Base-by-base conservation (phyloP, 768 basidiomycete genomes). In the Cyathus striatus region DNA sequence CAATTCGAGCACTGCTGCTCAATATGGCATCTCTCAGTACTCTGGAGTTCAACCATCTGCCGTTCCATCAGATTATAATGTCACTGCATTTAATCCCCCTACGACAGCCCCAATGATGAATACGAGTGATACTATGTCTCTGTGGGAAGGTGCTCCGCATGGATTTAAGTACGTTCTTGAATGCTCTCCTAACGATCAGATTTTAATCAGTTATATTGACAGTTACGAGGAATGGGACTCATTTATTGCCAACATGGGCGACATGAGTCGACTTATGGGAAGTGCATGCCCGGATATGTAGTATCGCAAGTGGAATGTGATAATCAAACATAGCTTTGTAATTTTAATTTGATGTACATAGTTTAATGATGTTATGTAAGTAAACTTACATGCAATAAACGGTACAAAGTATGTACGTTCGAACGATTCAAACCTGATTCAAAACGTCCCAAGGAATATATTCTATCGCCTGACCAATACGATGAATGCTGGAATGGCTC, bases 101-200 rank as follows among this genome's bases (percentile, higher is more conserved):
- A n/a, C n/a, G n/a, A n/a, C n/a, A n/a, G n/a, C n/a, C 36, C 63
- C 67, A 30, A 68, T 73, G 45, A n/a, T n/a, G n/a, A n/a, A n/a
- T n/a, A n/a, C n/a, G n/a, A n/a, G n/a, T n/a, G n/a, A n/a, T n/a
- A n/a, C n/a, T n/a, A 61, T 75, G 20, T 63, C 70, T 9, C 71
- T 81, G 66, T 82, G 78, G 78, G 74, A 72, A 6, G 65, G 66
- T 46, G 72, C 75, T 25, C 79, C 79, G 6, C 62, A 66, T 27
- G 66, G 70, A 12, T 79, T 77, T 48, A 73, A 73, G 78, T 78
- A 47, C 53, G 73, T 59, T 17, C 25, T n/a, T 23, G 23, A 17
- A n/a, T 34, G 25, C 41, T 12, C 23, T 21, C 13, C 14, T 6
- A 21, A 33, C 32, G 12, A 26, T 13, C 27, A n/a, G 6, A 13